These are phyloP conservation scores for Rubroshorea leprosula DNA, from an alignment of 345 rosid genomes.

Conservation along the genomic window DNA sequence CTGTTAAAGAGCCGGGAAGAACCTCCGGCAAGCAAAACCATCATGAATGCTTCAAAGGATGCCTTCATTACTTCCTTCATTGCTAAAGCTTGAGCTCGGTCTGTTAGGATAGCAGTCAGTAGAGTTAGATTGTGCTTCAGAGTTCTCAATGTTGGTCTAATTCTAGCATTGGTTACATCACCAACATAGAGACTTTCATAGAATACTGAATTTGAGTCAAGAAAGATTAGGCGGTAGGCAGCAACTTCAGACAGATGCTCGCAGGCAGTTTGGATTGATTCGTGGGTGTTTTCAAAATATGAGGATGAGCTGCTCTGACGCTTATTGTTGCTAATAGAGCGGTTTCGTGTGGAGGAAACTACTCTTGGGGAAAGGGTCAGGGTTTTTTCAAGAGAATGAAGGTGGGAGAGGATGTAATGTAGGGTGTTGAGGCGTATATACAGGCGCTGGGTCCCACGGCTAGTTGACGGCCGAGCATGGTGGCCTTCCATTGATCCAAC, in stretches of 20 bases:
- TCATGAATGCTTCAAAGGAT: conserved; percentile 64
- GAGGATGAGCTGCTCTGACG: conserved; percentile 29
- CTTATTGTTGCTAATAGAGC: conserved; percentile 26
- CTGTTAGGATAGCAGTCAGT: conserved; percentile 60
- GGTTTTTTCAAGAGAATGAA: conserved; percentile 72
- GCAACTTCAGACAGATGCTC: conserved; percentile 90
- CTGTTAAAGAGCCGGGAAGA: conserved; percentile 44
- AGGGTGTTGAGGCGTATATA: conserved; percentile 82
- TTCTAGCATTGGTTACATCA: conserved; percentile 53
- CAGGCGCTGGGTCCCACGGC: conserved; percentile 90
- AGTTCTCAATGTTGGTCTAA: conserved; percentile 47
- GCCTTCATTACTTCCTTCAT: conserved; percentile 78
- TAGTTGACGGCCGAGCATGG: conserved; percentile 75
- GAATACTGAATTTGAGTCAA: conserved; percentile 61
- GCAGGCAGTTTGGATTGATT: conserved; percentile 64
- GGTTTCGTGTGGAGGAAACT: conserved; percentile 34
- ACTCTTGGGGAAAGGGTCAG: conserved; percentile 64
- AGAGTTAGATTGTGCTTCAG: conserved; percentile 76
- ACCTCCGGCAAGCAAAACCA: conserved; percentile 87
- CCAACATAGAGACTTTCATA: conserved; percentile 66
- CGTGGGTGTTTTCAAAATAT: conserved; percentile 50
- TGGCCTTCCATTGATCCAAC: conserved; percentile 32
- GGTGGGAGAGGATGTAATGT: conserved; percentile 63
- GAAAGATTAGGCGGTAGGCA: conserved; percentile 69
- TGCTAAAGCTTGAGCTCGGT: conserved; percentile 67